Evolutionary conservation across 805 yeast genomes (phyloP), one percentile per base, ranked within the genome.

Genomic region (Monosporozyma aquatica): DNA sequence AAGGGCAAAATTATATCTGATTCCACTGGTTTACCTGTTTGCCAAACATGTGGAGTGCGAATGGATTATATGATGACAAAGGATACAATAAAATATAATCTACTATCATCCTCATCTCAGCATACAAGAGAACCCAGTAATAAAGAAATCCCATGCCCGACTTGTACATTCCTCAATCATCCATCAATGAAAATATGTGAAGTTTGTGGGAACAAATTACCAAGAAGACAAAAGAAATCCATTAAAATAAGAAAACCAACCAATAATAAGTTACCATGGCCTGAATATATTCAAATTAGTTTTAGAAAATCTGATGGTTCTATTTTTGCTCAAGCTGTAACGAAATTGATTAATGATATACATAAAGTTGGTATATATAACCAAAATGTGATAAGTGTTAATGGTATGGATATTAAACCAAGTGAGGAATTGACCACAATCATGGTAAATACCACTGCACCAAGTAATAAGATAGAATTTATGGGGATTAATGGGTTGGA

Each of bases 101-200:
- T 9, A 32, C 34, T 22, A 14, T 14, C 36, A 20, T 22, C 36
- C 8, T 6, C 36, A 20, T n/a, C 36, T 5, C 18, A n/a, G 8
- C 25, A 14, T 6, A 10, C 3, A 33, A 4, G 8, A 10, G 24
- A 24, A 14, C 9, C 8, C 18, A 6, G 25, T 14, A 22, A 2
- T 25, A 24, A 34, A 23, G 3, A 50, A 41, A 60, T 61, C 28
- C 46, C 48, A 11, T 78, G 84, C 45, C 69, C 76, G 3, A 58
- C 67, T 10, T 85, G 95, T 51, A 85, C 97, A 0, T 90, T 87
- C 54, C 64, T 76, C 10, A 92, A 90, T 58, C 95, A 89, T 59
- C 83, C 87, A 0, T 76, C 84, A 2, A 67, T 90, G 69, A 62
- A 69, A 28, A 70, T 69, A 47, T 90, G 98, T 61, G 98, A 90